A percentile compares a stretch with the other conserved stretches of the same genome.
Evolutionary conservation across 2,329 filamentous ascomycete genomes (phyloP).

Genomic region (Paracoccidioides brasiliensis): DNA sequence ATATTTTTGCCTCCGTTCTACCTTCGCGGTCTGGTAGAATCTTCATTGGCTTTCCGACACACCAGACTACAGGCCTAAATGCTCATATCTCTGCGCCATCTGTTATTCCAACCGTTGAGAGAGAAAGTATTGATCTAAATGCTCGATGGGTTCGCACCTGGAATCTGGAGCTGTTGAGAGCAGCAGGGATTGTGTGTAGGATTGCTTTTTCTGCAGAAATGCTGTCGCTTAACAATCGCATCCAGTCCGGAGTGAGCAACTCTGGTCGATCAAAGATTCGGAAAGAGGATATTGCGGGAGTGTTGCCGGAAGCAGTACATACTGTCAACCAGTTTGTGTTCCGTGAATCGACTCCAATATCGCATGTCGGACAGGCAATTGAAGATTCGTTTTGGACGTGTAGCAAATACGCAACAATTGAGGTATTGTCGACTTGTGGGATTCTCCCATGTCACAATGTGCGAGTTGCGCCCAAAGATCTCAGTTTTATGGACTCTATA

Average conservation of each 20-base stretch:
- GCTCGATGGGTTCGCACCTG: slow-evolving; percentile 87
- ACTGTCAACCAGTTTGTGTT: slow-evolving; percentile 80
- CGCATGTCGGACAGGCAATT: slow-evolving; percentile 69
- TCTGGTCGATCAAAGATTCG: slow-evolving; percentile 41
- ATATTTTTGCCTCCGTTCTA: slow-evolving; percentile 82
- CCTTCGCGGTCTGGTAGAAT: slow-evolving; percentile 82
- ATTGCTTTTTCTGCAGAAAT: slow-evolving; percentile 84
- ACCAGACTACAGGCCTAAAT: slow-evolving; percentile 87
- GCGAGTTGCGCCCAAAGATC: slow-evolving; percentile 56
- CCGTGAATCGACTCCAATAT: slow-evolving; percentile 76
- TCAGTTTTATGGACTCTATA: slow-evolving; percentile 76
- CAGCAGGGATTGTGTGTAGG: slow-evolving; percentile 78
- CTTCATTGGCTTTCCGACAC: slow-evolving; percentile 95
- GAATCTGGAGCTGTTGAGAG: slow-evolving; percentile 87
- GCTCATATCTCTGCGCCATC: slow-evolving; percentile 93
- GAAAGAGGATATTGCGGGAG: slow-evolving; percentile 50
- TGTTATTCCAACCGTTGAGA: slow-evolving; percentile 91
- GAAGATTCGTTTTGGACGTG: slow-evolving; percentile 96
- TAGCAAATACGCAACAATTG: slow-evolving; percentile 67
- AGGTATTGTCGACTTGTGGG: slow-evolving; percentile 77
- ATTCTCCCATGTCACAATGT: slow-evolving; percentile 75
- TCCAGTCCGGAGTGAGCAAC: slow-evolving; percentile 32
- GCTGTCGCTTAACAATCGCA: slow-evolving; percentile 54
- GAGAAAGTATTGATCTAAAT: slow-evolving; percentile 93
- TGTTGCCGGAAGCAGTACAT: slow-evolving; percentile 69